phyloP scores from a whole-genome alignment of 495 filamentous ascomycete species.

The Penicillium subrubescens region DNA sequence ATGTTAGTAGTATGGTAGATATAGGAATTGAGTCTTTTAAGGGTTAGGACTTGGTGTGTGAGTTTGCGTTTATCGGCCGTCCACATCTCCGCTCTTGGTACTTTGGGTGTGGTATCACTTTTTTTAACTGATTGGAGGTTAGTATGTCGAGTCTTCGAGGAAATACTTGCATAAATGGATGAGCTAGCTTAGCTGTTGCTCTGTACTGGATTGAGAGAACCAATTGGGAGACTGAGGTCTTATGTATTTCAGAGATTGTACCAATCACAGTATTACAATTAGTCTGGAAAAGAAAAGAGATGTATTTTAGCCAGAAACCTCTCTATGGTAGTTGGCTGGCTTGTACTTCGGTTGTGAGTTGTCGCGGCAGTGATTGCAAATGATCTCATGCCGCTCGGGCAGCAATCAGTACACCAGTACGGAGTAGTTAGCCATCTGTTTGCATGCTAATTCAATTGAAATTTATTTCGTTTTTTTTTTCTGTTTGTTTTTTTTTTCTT shows the following conservation, averaged over 20 bases:
- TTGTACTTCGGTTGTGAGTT: neutral
- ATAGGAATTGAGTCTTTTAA: neutral
- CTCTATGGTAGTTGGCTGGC: neutral
- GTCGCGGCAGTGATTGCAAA: neutral
- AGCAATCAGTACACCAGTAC: too few relatives aligned
- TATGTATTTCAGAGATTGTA: neutral
- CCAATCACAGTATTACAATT: neutral
- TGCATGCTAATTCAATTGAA: neutral
- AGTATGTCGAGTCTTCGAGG: neutral
- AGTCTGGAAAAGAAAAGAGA: neutral
- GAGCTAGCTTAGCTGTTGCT: neutral
- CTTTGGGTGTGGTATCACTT: neutral
- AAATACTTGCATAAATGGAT: neutral
- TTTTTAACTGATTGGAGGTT: neutral
- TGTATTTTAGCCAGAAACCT: neutral
- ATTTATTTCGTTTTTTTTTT: neutral
- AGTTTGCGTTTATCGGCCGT: neutral
- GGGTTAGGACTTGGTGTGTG: neutral
- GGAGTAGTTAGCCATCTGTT: neutral
- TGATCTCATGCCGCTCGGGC: neutral
- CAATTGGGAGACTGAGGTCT: neutral
- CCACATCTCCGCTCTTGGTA: neutral
- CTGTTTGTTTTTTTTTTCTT: neutral
- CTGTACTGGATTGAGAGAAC: neutral
- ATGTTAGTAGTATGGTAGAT: neutral